phyloP scores from a whole-genome alignment of 108 stramenopile species.

The Hondaea fermentalgiana region DNA sequence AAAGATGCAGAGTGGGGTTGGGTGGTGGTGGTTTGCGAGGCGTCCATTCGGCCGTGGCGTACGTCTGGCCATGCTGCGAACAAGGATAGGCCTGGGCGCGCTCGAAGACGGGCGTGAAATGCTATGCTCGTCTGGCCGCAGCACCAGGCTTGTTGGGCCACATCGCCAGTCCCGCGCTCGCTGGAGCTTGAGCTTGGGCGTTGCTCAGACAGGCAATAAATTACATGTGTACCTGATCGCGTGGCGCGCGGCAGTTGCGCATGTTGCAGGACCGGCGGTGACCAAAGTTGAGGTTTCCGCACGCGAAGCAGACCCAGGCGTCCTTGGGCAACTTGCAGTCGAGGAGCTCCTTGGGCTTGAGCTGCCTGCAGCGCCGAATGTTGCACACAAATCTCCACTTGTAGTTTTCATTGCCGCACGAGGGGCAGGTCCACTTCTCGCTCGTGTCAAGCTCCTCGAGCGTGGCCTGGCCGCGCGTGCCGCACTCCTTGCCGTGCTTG shows the following conservation, averaged over 20 bases:
- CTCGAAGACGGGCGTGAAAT: too few relatives aligned
- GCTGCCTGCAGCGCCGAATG: not conserved
- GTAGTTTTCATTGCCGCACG: slow-evolving; percentile 12
- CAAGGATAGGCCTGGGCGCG: too few relatives aligned
- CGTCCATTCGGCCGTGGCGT: too few relatives aligned
- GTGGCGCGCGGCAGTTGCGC: not conserved
- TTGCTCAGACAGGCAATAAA: not conserved
- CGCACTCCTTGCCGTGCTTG: not conserved
- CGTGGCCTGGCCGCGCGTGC: not conserved
- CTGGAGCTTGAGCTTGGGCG: too few relatives aligned
- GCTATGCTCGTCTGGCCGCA: too few relatives aligned
- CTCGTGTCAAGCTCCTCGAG: not conserved
- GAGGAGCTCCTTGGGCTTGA: not conserved
- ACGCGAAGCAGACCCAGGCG: not conserved
- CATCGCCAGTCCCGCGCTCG: too few relatives aligned
- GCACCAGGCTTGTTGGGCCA: too few relatives aligned
- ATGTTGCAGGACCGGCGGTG: not conserved
- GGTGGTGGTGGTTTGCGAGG: too few relatives aligned
- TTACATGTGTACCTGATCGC: not conserved
- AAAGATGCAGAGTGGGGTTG: too few relatives aligned
- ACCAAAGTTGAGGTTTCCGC: slow-evolving; percentile 10
- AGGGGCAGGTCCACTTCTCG: not conserved
- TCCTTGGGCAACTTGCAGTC: not conserved
- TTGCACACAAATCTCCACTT: not conserved
- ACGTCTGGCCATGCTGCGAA: too few relatives aligned